Evolutionary conservation across 257 asterid species (phyloP), one percentile per base, ranked within the genome.

Genomic region (Lycium ferocissimum): DNA sequence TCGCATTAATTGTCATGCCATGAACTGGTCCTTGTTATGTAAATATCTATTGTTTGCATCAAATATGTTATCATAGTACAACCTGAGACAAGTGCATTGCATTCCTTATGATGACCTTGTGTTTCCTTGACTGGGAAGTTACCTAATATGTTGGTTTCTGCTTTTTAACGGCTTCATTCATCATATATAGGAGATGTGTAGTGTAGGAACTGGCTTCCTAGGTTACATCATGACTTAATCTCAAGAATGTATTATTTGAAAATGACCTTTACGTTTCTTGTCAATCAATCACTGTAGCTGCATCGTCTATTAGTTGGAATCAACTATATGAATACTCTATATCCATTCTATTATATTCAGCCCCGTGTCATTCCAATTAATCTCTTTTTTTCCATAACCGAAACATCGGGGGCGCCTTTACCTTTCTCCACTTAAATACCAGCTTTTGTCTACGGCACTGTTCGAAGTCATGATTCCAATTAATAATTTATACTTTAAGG

Each of bases 1-100:
- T 86, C 75, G 62, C 83, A 66, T 76, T 14, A 22, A 53, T 15
- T 26, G 26, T 53, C 49, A 14, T 33, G 49, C 51, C 22, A 69
- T 69, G 22, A 69, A 69, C 11, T 69, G 53, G 78, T 37, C 51
- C 26, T 38, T 37, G 22, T 69, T 62, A 78, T 78, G 82, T 78
- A 4, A 15, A 53, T 78, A 26, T 78, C 17, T 53, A 8, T 49
- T 75, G 61, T 33, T 26, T 51, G 81, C 45, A 49, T 75, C 81
- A 22, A 13, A 49, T 49, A 51, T 22, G 18, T 35, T 67, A 38
- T 67, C 22, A 49, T 38, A 78, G 65, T 76, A 49, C 81, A 51
- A 78, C 22, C 82, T 1, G 3, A 76, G 47, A 76, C 47, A 47
- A 49, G 82, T 51, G 45, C 45, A 76, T 76, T 51, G 63, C 26